Conservation (phyloP, 1,284 basidiomycete species). For the Ganoderma lucidum region DNA sequence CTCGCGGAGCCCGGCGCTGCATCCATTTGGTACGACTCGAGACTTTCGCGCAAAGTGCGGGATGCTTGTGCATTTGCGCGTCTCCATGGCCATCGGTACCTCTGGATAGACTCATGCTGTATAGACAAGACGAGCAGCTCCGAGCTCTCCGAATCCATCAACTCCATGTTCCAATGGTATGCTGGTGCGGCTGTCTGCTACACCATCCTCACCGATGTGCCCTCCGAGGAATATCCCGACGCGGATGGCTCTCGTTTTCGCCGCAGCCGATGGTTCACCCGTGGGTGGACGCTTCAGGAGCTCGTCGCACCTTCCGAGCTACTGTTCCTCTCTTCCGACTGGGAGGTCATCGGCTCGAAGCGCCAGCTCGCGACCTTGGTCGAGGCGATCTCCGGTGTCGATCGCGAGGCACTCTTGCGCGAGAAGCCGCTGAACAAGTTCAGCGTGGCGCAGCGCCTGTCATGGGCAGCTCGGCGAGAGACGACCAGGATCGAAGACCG, state of each 20-base stretch:
- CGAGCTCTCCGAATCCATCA: slow-evolving; percentile 4
- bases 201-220: slow-evolving; percentile 5
- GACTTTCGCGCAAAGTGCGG: no score
- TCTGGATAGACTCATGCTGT: no score
- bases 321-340: slow-evolving; percentile 9
- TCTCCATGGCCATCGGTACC: no score
- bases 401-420: neutral
- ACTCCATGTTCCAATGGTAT: neutral
- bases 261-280: slow-evolving; percentile 7
- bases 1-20: no score
- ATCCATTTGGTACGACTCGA: no score
- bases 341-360: slow-evolving; percentile 18
- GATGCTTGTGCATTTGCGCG: no score
- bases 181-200: neutral
- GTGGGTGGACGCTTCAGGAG: slow-evolving; percentile 15
- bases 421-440: neutral
- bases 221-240: neutral
- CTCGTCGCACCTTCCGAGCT: slow-evolving; percentile 16
- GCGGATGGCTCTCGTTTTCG: slow-evolving; percentile 1
- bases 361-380: neutral
- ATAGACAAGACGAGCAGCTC: no score
- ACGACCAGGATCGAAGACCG: slow-evolving; percentile 19
- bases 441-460: slow-evolving; percentile 16
- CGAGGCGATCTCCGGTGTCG: slow-evolving; percentile 6
- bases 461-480: slow-evolving; percentile 15